Percentiles rank a stretch among this genome's conserved stretches.
These are phyloP conservation scores for Kalmusia sp. DNA, from an alignment of 2,329 filamentous ascomycete species.

Conservation along the genomic window DNA sequence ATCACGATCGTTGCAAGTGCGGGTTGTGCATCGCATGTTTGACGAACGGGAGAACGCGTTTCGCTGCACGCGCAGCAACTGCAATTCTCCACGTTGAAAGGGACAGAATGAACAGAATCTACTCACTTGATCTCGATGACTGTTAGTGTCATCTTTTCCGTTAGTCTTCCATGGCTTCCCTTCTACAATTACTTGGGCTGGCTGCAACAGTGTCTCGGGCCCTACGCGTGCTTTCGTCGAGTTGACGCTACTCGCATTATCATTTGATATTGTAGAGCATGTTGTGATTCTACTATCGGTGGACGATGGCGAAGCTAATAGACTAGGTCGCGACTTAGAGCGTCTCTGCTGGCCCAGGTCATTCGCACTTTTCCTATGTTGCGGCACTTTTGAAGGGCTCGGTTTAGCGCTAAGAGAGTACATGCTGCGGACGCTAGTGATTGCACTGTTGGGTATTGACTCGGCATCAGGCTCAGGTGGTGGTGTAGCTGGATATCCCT, in stretches of 20 bases:
- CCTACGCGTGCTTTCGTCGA: conserved; percentile 26
- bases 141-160: conserved; percentile 15
- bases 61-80: too few species aligned
- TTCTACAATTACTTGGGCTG: conserved; percentile 32
- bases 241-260: conserved; percentile 21
- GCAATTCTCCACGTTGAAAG: too few species aligned
- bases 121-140: conserved; percentile 40
- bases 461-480: conserved; percentile 24
- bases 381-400: conserved; percentile 26
- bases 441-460: conserved; percentile 24
- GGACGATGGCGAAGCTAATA: conserved; percentile 28
- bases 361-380: conserved; percentile 32
- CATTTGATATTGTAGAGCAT: conserved; percentile 23
- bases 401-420: conserved; percentile 29
- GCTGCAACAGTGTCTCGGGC: conserved; percentile 26
- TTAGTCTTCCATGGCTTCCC: conserved; percentile 19
- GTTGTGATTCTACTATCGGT: conserved; percentile 33
- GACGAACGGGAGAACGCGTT: too few species aligned
- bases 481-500: conserved; percentile 33
- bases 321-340: conserved; percentile 25
- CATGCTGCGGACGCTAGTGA: conserved; percentile 35
- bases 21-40: too few species aligned
- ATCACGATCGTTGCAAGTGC: not conserved
- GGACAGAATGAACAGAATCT: conserved; percentile 24
- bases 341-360: conserved; percentile 27